A percentile compares a stretch with the other conserved stretches of the same genome.
phyloP scores from a whole-genome alignment of 805 yeast genomes.

The Saturnispora quitensis region DNA sequence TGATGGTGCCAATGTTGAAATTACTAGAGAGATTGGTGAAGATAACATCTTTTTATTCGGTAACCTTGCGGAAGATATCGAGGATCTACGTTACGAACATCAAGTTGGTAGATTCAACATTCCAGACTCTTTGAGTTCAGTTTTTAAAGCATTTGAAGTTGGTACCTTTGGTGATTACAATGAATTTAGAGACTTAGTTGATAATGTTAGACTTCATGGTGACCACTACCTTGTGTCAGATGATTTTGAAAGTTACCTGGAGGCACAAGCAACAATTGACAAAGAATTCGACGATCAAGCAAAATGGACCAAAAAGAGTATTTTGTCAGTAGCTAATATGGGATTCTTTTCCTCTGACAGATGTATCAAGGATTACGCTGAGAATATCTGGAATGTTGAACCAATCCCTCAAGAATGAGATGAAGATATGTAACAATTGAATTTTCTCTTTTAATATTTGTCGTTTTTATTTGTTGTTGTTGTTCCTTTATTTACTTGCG shows the following conservation, averaged over 20 bases:
- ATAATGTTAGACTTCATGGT: conserved; percentile 62
- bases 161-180: conserved; percentile 64
- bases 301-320: conserved; percentile 70
- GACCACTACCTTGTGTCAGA: conserved; percentile 83
- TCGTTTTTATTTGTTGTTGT: background rate
- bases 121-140: conserved; percentile 52
- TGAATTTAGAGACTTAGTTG: conserved; percentile 60
- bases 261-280: conserved; percentile 72
- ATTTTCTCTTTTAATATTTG: background rate
- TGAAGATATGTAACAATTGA: background rate
- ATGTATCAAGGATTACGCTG: conserved; percentile 88
- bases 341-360: conserved; percentile 90
- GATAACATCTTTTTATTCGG: conserved; percentile 90
- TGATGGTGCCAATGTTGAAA: conserved; percentile 95
- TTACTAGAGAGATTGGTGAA: conserved; percentile 88
- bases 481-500: background rate
- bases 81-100: conserved; percentile 72
- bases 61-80: conserved; percentile 82
- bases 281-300: conserved; percentile 53
- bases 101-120: conserved; percentile 48
- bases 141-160: conserved; percentile 54
- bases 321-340: conserved; percentile 78
- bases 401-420: conserved; percentile 33
- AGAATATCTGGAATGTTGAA: conserved; percentile 86
- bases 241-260: conserved; percentile 80